phyloP scores from a whole-genome alignment of 2,329 filamentous ascomycete genomes.

The Lachnellula suecica region DNA sequence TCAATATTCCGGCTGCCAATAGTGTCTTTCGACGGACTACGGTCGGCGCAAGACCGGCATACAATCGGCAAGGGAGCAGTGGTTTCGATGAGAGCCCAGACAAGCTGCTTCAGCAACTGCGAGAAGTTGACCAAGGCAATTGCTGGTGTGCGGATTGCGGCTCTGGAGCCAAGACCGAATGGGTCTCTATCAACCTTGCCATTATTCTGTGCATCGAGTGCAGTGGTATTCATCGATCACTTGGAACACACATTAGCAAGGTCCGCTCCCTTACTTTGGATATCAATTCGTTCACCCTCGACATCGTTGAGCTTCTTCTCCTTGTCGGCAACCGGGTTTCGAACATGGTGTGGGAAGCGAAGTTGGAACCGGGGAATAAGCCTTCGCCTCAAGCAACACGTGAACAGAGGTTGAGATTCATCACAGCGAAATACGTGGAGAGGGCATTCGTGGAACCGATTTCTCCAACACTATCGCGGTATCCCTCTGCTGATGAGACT shows the following conservation, averaged over 20 bases:
- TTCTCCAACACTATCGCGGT: constrained; percentile 72
- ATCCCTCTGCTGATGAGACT: constrained; percentile 79
- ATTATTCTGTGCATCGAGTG: constrained; percentile 98
- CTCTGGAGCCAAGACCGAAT: constrained; percentile 89
- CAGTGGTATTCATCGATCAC: constrained; percentile 92
- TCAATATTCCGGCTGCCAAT: constrained; percentile 43
- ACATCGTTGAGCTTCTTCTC: constrained; percentile 91
- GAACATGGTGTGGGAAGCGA: constrained; percentile 96
- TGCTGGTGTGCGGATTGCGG: constrained; percentile 93
- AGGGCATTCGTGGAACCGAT: constrained; percentile 77
- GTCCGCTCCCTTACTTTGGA: constrained; percentile 93
- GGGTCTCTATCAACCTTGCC: constrained; percentile 97
- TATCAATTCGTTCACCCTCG: constrained; percentile 92
- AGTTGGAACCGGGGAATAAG: constrained; percentile 69
- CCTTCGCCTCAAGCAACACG: constrained; percentile 75
- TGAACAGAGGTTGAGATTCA: constrained; percentile 91
- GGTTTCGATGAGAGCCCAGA: constrained; percentile 80
- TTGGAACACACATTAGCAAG: constrained; percentile 97
- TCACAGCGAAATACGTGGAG: constrained; percentile 92
- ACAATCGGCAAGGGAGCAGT: constrained; percentile 66
- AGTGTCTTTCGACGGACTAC: constrained; percentile 82
- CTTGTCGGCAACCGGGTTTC: constrained; percentile 91
- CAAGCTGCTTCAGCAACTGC: constrained; percentile 80
- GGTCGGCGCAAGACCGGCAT: constrained; percentile 81
- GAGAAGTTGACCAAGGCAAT: constrained; percentile 90